Base-by-base conservation (phyloP, 257 asterid species). In the Solanum commersonii region DNA sequence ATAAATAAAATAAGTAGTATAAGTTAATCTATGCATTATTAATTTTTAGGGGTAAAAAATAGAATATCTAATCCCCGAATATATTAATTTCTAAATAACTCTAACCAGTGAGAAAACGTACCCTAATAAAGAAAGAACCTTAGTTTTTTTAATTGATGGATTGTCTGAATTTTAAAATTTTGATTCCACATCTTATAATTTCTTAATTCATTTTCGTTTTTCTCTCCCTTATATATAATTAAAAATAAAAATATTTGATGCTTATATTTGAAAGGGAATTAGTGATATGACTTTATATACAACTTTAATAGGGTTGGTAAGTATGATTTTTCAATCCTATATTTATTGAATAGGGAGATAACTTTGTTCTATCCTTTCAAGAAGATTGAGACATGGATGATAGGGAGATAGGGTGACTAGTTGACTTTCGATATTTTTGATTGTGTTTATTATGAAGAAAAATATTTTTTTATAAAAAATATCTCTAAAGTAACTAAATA, bases 61-160 rank as follows among this genome's bases (percentile, higher is more conserved):
- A 29, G 20, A 68, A 68, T 13, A 68, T 25, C 0, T n/a, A n/a
- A 27, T 56, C 4, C 2, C n/a, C 4, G n/a, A 56, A 56, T 56
- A 56, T 52, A 52, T 1, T 52, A 52, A 18, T 52, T 52, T 20
- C 65, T 56, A 56, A 20, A 20, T 56, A 29, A 29, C 7, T 71
- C 2, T 71, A 8, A 29, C 0, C 1, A 31, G 0, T 2, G 6
- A 72, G 8, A 12, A 34, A 72, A 33, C 1, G 0, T 18, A 3
- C 15, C 4, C 8, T 72, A 33, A 33, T 3, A 34, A 9, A 1
- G 0, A 2, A 0, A 34, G 8, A 31, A 18, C 0, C 2, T 33
- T 18, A 33, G 0, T 16, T 1, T 12, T 44, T 72, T n/a, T 5
- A 20, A 18, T 72, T 0, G 1, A 33, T 33, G 2, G 4, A 18